These are phyloP conservation scores for Hymenotorrendiella dingleyae DNA, from an alignment of 2,329 filamentous ascomycete species.

Conservation along the genomic window DNA sequence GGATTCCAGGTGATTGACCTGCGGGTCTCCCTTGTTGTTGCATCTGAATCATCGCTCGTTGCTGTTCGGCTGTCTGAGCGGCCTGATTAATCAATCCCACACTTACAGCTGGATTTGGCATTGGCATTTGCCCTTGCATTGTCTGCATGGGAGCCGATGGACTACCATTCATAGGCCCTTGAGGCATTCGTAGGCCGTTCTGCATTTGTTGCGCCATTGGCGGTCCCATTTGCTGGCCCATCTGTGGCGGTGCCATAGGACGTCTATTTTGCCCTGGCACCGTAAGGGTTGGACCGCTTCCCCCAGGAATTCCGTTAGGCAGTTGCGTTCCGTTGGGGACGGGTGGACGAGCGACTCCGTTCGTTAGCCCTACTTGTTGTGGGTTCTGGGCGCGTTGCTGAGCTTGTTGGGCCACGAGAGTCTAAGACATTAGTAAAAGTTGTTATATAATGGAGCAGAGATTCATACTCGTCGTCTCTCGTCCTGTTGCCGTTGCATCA, in stretches of 20 bases:
- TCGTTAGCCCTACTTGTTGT: conserved; percentile 18
- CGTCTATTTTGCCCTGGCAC: conserved; percentile 27
- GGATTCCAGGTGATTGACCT: conserved; percentile 24
- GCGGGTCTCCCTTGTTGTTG: conserved; percentile 26
- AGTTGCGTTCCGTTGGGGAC: conserved; percentile 18
- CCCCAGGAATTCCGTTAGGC: conserved; percentile 16
- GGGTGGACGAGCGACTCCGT: conserved; percentile 3
- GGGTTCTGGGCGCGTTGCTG: conserved; percentile 16
- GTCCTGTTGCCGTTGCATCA: conserved; percentile 35
- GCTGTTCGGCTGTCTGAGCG: conserved; percentile 61
- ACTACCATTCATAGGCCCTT: conserved; percentile 55
- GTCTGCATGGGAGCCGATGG: conserved; percentile 64
- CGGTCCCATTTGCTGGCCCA: conserved; percentile 22
- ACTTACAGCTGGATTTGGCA: conserved; percentile 43
- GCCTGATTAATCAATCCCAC: conserved; percentile 56
- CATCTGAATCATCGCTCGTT: conserved; percentile 42
- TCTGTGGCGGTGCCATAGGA: conserved; percentile 26
- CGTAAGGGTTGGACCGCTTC: conserved; percentile 21
- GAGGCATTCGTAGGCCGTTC: conserved; percentile 30
- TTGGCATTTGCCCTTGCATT: conserved; percentile 51
- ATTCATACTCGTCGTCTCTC: conserved; percentile 48
- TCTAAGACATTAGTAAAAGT: conserved; percentile 2
- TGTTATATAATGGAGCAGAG: conserved; percentile 13
- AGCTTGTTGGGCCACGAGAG: conserved; percentile 2
- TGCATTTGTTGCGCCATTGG: conserved; percentile 28